These are phyloP conservation scores for Eimeria mitis DNA, from an alignment of 169 alveolate species.

Conservation along the genomic window DNA sequence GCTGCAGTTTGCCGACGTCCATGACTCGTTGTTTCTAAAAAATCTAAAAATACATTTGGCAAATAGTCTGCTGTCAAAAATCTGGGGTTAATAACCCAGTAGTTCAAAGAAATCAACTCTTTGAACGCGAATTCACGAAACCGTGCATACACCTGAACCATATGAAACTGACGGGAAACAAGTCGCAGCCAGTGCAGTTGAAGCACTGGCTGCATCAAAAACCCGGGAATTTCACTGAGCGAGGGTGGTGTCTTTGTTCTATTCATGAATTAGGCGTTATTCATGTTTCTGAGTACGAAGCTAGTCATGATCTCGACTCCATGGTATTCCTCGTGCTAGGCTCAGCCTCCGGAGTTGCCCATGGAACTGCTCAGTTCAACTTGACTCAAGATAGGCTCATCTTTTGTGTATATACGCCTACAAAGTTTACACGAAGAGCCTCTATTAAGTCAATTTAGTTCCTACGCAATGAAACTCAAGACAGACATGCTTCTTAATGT, in stretches of 20 bases:
- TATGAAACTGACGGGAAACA: not conserved
- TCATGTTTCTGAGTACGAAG: not conserved
- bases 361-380: not conserved
- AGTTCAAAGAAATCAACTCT: not conserved
- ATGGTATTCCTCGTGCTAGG: not conserved
- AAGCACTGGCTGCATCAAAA: not conserved
- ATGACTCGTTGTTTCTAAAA: not conserved
- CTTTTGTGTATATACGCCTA: not conserved
- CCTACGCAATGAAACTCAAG: not conserved
- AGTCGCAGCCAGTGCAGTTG: not conserved
- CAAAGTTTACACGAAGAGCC: not conserved
- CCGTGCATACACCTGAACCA: slow-evolving; percentile 39
- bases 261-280: not conserved
- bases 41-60: not conserved
- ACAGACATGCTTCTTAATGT: not conserved
- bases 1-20: not conserved
- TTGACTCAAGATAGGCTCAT: not conserved
- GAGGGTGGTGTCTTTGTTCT: not conserved
- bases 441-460: no score
- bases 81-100: not conserved
- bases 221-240: not conserved
- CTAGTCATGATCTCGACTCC: not conserved
- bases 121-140: not conserved
- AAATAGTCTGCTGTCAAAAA: not conserved
- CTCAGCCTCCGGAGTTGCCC: not conserved